Percentiles rank a stretch among this genome's conserved stretches.
Evolutionary conservation across 495 filamentous ascomycete genomes (phyloP).

Genomic region (Endocarpon pusillum): DNA sequence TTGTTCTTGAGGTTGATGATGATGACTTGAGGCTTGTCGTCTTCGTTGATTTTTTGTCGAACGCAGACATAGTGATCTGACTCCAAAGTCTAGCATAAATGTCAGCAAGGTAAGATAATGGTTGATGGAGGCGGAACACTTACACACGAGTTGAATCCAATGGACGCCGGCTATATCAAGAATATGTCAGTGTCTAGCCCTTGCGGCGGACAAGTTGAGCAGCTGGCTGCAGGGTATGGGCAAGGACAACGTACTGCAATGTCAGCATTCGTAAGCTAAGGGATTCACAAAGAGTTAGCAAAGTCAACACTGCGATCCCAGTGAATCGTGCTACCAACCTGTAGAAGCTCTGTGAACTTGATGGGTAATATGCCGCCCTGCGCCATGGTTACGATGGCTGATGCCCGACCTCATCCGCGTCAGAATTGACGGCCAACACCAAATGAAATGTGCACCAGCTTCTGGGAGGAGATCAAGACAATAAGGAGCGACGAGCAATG

Average conservation of each 20-base stretch:
- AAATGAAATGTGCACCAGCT: too few relatives aligned
- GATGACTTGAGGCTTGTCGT: slow-evolving; percentile 76
- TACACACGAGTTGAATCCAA: slow-evolving; percentile 96
- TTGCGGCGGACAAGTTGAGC: slow-evolving; percentile 6
- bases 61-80: slow-evolving; percentile 92
- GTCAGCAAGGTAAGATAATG: slow-evolving; percentile 6
- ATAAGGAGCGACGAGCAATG: too few relatives aligned
- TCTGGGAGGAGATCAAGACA: too few relatives aligned
- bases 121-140: slow-evolving; percentile 21
- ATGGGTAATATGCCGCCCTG: slow-evolving; percentile 50
- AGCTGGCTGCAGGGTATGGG: slow-evolving; percentile 5
- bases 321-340: too few relatives aligned
- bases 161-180: slow-evolving; percentile 45
- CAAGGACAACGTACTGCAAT: slow-evolving; percentile 49
- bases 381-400: slow-evolving; percentile 44
- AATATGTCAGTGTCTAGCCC: slow-evolving; percentile 23
- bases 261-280: too few relatives aligned
- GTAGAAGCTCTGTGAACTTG: slow-evolving; percentile 85
- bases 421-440: too few relatives aligned
- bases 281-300: too few relatives aligned
- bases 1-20: slow-evolving; percentile 91
- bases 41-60: slow-evolving; percentile 71
- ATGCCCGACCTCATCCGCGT: slow-evolving; percentile 33
- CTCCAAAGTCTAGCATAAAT: slow-evolving; percentile 62
- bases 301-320: too few relatives aligned